phyloP scores from a whole-genome alignment of 306 rosid genomes.

The Sesbania bispinosa region DNA sequence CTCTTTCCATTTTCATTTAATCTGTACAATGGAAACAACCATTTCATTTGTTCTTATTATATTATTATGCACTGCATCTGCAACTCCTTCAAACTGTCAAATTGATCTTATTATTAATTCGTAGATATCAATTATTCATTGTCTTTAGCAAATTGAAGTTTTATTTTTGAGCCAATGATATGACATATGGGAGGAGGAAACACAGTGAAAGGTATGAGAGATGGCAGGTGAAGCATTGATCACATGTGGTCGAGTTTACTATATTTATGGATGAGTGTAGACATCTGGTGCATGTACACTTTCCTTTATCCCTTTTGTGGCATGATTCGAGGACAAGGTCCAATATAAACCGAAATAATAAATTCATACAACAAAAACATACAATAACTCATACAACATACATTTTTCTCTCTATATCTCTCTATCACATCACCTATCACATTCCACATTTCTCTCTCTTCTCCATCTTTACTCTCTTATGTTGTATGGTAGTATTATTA shows the following conservation, averaged over 20 bases:
- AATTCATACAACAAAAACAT: too few species aligned
- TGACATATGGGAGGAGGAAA: slow-evolving; percentile 20
- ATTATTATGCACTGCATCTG: too few species aligned
- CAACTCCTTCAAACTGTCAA: slow-evolving; percentile 1
- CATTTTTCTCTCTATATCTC: too few species aligned
- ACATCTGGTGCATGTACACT: slow-evolving; percentile 20
- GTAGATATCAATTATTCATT: neutral
- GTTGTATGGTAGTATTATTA: too few species aligned
- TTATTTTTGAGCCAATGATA: neutral
- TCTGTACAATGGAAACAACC: slow-evolving; percentile 48
- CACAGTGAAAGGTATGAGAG: neutral
- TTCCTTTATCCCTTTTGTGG: slow-evolving; percentile 40
- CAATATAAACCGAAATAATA: too few species aligned
- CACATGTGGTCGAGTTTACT: slow-evolving; percentile 24
- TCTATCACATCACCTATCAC: too few species aligned
- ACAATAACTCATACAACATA: too few species aligned
- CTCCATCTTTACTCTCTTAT: too few species aligned
- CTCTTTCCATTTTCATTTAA: slow-evolving; percentile 32
- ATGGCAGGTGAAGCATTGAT: slow-evolving; percentile 19
- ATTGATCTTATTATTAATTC: neutral
- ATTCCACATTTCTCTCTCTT: too few species aligned
- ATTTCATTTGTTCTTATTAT: slow-evolving; percentile 24
- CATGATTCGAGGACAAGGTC: slow-evolving; percentile 39
- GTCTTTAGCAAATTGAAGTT: too few species aligned
- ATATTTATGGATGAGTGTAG: slow-evolving; percentile 32